Conservation (phyloP, 2,329 filamentous ascomycete genomes). For the Pseudonectria foliicola region DNA sequence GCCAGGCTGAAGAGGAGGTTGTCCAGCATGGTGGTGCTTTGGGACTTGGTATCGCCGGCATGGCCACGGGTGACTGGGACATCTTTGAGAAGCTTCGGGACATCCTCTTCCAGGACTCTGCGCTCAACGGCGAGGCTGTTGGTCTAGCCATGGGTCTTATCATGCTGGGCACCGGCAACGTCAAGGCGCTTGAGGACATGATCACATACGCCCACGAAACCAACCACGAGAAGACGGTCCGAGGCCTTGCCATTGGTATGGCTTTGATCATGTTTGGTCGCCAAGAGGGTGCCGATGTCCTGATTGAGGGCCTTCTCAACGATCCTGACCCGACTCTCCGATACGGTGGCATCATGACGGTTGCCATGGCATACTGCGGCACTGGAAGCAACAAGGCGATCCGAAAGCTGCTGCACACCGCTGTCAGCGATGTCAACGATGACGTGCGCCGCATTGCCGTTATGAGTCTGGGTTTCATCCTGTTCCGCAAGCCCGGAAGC, state of each 20-base stretch:
- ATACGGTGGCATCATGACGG: constrained; percentile 98
- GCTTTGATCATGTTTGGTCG: constrained; percentile 96
- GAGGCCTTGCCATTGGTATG: constrained; percentile 92
- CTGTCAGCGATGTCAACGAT: constrained; percentile 96
- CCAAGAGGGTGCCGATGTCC: constrained; percentile 88
- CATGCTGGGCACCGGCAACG: constrained; percentile 96
- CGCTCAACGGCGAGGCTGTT: constrained; percentile 93
- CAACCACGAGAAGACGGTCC: constrained; percentile 97
- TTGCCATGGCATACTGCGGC: constrained; percentile 93
- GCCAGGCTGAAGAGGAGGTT: constrained; percentile 75
- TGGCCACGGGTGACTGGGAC: constrained; percentile 86
- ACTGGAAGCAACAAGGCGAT: constrained; percentile 98
- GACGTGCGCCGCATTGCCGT: constrained; percentile 94
- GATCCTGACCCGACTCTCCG: constrained; percentile 90
- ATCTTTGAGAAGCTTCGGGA: constrained; percentile 88
- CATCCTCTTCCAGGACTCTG: constrained; percentile 87
- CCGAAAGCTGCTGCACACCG: constrained; percentile 87
- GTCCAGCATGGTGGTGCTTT: constrained; percentile 95
- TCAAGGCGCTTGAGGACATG: constrained; percentile 91
- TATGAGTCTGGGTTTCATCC: constrained; percentile 95
- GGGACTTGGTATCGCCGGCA: constrained; percentile 91
- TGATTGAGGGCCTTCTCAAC: constrained; percentile 87
- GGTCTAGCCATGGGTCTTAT: constrained; percentile 94
- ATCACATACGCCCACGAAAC: constrained; percentile 97
- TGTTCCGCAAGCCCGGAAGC: constrained; percentile 95